A percentile compares a stretch with the other conserved stretches of the same genome.
These are phyloP conservation scores for Fusarium siculi DNA, from an alignment of 2,329 filamentous ascomycete species.

Conservation along the genomic window DNA sequence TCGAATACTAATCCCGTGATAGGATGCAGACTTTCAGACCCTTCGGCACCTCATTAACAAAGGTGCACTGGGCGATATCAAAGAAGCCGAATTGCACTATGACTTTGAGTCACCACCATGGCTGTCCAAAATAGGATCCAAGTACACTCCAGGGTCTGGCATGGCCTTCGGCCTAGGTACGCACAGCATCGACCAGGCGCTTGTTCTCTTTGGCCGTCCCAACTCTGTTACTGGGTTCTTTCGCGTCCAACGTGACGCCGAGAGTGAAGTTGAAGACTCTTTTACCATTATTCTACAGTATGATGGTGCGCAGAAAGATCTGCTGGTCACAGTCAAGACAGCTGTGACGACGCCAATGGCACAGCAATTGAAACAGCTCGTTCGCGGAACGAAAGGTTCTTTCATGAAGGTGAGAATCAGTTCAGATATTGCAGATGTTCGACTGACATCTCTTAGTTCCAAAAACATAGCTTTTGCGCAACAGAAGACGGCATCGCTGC, in stretches of 20 bases:
- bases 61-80: slow-evolving; percentile 60
- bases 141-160: slow-evolving; percentile 52
- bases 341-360: slow-evolving; percentile 25
- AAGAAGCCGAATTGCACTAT: slow-evolving; percentile 74
- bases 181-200: slow-evolving; percentile 39
- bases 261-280: slow-evolving; percentile 55
- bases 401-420: slow-evolving; percentile 25
- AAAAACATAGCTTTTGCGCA: slow-evolving; percentile 51
- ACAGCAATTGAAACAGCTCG: slow-evolving; percentile 30
- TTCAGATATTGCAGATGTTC: fast-evolving
- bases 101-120: slow-evolving; percentile 61
- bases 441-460: slow-evolving; percentile 61
- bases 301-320: slow-evolving; percentile 47
- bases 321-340: slow-evolving; percentile 38
- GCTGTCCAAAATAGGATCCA: slow-evolving; percentile 47
- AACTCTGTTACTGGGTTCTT: slow-evolving; percentile 40
- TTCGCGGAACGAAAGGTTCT: slow-evolving; percentile 38
- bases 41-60: slow-evolving; percentile 20
- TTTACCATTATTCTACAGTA: slow-evolving; percentile 71
- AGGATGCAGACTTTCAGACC: slow-evolving; percentile 40
- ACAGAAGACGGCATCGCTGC: slow-evolving; percentile 37
- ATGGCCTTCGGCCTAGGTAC: slow-evolving; percentile 52
- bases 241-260: slow-evolving; percentile 27
- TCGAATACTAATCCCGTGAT: not conserved
- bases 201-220: slow-evolving; percentile 20